Evolutionary conservation across 257 asterid genomes (phyloP).

Genomic region (Sherardia arvensis): DNA sequence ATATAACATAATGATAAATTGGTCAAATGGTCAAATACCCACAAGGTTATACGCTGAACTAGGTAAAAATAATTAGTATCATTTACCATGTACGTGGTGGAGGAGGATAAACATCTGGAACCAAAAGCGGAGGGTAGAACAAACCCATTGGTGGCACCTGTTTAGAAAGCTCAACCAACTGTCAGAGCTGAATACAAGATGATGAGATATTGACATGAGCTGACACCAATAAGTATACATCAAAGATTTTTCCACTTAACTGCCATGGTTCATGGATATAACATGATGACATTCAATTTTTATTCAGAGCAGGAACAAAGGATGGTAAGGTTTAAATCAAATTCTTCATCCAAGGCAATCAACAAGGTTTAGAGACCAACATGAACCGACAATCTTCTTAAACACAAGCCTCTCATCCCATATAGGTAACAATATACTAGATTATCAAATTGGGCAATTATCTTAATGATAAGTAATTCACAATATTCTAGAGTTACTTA

Average conservation of each 20-base stretch:
- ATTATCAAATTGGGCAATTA: background rate
- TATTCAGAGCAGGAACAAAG: background rate
- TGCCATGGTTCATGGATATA: background rate
- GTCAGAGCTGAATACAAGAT: too few species aligned
- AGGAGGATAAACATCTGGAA: slow-evolving; percentile 91
- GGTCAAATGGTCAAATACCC: background rate
- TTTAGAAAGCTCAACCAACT: slow-evolving; percentile 7
- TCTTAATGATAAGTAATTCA: background rate
- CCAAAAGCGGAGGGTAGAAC: slow-evolving; percentile 84
- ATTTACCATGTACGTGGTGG: slow-evolving; percentile 80
- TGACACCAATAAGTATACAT: background rate
- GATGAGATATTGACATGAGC: too few species aligned
- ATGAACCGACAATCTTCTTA: background rate
- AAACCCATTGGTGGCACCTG: slow-evolving; percentile 99
- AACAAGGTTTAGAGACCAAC: background rate
- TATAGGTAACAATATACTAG: background rate
- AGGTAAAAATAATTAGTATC: slow-evolving; percentile 7
- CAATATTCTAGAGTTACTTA: background rate
- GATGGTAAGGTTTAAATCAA: background rate
- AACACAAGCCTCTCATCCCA: background rate
- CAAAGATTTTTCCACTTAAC: background rate
- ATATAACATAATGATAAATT: background rate
- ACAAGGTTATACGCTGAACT: background rate
- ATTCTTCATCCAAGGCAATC: background rate
- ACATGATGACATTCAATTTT: background rate